These are phyloP conservation scores for Tremella yokohamensis DNA, from an alignment of 768 basidiomycete species.

Conservation along the genomic window DNA sequence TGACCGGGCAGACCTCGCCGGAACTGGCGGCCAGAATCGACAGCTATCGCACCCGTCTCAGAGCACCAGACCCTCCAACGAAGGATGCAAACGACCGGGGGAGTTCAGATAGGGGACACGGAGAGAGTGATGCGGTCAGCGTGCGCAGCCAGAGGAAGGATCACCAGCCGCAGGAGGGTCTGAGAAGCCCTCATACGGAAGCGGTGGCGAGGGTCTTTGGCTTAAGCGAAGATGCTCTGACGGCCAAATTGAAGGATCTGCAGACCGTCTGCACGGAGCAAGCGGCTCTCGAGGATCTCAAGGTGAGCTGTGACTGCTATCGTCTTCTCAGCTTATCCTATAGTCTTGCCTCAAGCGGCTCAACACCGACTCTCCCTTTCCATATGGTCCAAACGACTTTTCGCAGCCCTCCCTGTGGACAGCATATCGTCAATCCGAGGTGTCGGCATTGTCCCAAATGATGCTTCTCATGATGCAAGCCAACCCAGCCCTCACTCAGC, in stretches of 20 bases:
- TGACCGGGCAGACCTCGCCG: slow-evolving; percentile 70
- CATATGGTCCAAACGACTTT: slow-evolving; percentile 83
- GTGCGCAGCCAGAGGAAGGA: slow-evolving; percentile 5
- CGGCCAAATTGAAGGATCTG: slow-evolving; percentile 17
- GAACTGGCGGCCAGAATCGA: slow-evolving; percentile 80
- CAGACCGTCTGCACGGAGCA: slow-evolving; percentile 49
- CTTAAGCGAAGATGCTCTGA: slow-evolving; percentile 16
- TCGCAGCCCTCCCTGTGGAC: slow-evolving; percentile 75
- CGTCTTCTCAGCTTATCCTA: slow-evolving; percentile 4
- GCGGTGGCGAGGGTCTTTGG: slow-evolving; percentile 19
- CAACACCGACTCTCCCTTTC: slow-evolving; percentile 75
- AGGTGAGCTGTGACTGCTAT: slow-evolving; percentile 56
- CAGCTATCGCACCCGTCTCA: slow-evolving; percentile 68
- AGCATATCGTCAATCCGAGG: slow-evolving; percentile 77
- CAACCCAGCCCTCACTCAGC: slow-evolving; percentile 66
- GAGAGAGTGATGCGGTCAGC: slow-evolving; percentile 8
- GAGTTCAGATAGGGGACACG: slow-evolving; percentile 5
- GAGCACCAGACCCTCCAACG: slow-evolving; percentile 57
- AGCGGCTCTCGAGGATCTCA: slow-evolving; percentile 82
- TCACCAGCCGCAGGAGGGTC: background rate
- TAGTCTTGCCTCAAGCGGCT: slow-evolving; percentile 90
- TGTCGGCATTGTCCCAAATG: slow-evolving; percentile 76
- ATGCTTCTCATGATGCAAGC: slow-evolving; percentile 80
- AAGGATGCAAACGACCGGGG: background rate
- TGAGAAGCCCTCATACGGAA: slow-evolving; percentile 19